phyloP scores from a whole-genome alignment of 495 filamentous ascomycete genomes.

The Clavariopsis aquatica region DNA sequence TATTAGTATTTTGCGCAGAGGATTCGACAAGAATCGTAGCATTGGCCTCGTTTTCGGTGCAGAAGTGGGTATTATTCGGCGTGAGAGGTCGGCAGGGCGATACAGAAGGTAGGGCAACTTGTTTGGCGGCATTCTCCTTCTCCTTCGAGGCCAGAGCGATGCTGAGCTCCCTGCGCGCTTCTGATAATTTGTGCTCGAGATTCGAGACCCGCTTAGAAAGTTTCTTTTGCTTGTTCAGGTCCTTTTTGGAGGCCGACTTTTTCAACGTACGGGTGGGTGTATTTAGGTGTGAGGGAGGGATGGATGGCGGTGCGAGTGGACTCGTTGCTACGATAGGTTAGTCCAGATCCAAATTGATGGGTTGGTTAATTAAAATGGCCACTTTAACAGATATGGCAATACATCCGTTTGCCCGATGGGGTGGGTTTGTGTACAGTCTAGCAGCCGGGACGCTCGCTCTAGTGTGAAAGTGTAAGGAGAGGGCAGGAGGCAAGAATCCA shows the following conservation, averaged over 20 bases:
- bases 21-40: neutral
- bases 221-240: conserved; percentile 62
- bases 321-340: conserved; percentile 42
- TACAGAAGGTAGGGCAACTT: conserved; percentile 40
- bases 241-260: conserved; percentile 59
- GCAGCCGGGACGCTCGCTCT: too few species aligned
- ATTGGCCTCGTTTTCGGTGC: neutral
- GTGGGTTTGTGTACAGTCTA: conserved; percentile 10
- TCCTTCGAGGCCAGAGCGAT: conserved; percentile 43
- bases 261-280: conserved; percentile 42
- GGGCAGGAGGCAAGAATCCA: neutral
- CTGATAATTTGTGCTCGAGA: conserved; percentile 62
- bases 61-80: conserved; percentile 38
- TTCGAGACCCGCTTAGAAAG: conserved; percentile 66
- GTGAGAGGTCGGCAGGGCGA: neutral
- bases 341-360: conserved; percentile 17
- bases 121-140: conserved; percentile 39
- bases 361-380: neutral
- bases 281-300: conserved; percentile 3
- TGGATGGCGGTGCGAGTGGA: conserved; percentile 12
- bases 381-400: too few species aligned
- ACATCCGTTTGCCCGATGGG: neutral
- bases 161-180: conserved; percentile 60
- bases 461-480: conserved; percentile 25
- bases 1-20: conserved; percentile 5